Conservation (phyloP, 1,284 basidiomycete genomes). For the Trametes sp. region DNA sequence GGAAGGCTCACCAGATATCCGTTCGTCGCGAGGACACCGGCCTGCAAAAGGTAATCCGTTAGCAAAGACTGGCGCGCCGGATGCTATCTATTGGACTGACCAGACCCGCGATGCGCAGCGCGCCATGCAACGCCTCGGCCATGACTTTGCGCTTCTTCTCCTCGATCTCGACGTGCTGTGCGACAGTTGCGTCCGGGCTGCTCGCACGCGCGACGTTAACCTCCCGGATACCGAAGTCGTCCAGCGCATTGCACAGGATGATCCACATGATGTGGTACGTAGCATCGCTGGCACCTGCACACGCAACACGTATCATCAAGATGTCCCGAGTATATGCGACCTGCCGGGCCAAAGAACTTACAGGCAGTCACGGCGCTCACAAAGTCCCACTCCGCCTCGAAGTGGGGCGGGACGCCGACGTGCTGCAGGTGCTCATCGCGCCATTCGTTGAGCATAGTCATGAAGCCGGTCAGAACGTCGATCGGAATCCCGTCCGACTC, state of each 20-base stretch:
- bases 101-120: conserved; percentile 86
- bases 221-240: conserved; percentile 85
- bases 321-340: neutral
- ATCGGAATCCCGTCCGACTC: conserved; percentile 80
- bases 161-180: conserved; percentile 62
- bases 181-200: conserved; percentile 45
- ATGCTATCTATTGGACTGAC: conserved; percentile 49
- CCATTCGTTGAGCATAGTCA: conserved; percentile 75
- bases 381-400: conserved; percentile 90
- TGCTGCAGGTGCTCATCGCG: conserved; percentile 75
- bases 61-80: neutral
- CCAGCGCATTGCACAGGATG: conserved; percentile 77
- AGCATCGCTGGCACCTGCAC: conserved; percentile 80
- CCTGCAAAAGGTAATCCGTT: conserved; percentile 45
- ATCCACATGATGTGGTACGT: conserved; percentile 93
- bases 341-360: conserved; percentile 46
- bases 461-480: conserved; percentile 65
- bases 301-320: neutral
- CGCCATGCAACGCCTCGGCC: conserved; percentile 85
- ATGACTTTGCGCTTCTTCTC: conserved; percentile 71
- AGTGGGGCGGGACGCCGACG: conserved; percentile 86
- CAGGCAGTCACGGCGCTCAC: conserved; percentile 79
- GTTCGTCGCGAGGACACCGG: conserved; percentile 82
- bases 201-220: conserved; percentile 55
- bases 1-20: conserved; percentile 73